These are phyloP conservation scores for Argentina anserina DNA, from an alignment of 306 rosid genomes.

Conservation along the genomic window DNA sequence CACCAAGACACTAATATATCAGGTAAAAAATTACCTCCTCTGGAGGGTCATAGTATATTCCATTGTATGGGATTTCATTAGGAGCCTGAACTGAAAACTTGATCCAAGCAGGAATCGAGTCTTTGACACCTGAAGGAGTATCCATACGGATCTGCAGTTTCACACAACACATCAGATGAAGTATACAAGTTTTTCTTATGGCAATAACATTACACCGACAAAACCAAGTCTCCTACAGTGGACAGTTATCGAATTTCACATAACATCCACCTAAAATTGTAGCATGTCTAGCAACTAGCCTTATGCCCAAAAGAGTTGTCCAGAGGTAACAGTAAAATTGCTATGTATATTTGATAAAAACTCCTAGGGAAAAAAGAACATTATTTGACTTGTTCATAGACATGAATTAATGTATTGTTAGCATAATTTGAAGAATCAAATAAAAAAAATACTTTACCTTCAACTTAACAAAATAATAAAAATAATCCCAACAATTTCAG, in stretches of 20 bases:
- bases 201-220: not conserved
- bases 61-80: slow-evolving; percentile 83
- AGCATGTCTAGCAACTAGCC: not conserved
- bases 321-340: slow-evolving; percentile 2
- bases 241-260: not conserved
- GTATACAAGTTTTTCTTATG: not conserved
- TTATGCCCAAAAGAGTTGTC: not conserved
- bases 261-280: not conserved
- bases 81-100: slow-evolving; percentile 95
- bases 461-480: not conserved
- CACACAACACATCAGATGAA: slow-evolving; percentile 3
- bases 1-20: not conserved
- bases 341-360: not conserved
- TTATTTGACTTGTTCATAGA: not conserved
- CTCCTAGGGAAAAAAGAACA: not conserved
- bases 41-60: slow-evolving; percentile 96
- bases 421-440: not conserved
- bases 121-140: slow-evolving; percentile 93
- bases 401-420: not conserved
- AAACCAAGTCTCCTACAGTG: not conserved
- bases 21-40: slow-evolving; percentile 65
- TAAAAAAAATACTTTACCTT: not conserved
- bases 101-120: slow-evolving; percentile 98
- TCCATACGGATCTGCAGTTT: slow-evolving; percentile 79
- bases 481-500: slow-evolving; percentile 1